Conservation (phyloP, 257 asterid species). For the Solanum corneliomulleri region DNA sequence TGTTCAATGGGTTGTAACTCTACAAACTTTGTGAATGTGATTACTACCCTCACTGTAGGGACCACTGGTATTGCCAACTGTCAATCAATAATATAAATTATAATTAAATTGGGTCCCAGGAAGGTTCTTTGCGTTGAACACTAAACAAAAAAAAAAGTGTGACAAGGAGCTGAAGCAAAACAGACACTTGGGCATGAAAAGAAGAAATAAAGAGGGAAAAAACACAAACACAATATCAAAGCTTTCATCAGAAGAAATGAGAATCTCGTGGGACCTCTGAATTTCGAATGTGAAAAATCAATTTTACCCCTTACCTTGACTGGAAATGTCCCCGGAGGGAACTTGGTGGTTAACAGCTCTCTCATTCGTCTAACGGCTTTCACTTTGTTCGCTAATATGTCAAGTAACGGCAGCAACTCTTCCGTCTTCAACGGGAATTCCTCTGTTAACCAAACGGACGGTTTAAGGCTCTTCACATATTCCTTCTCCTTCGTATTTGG, state of each 20-base stretch:
- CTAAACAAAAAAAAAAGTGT: not conserved
- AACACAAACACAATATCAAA: not conserved
- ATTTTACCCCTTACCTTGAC: conserved; percentile 71
- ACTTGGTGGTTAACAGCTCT: conserved; percentile 91
- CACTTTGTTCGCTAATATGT: conserved; percentile 72
- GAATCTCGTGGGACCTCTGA: not conserved
- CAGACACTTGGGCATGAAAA: conserved; percentile 40
- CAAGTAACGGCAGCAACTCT: conserved; percentile 86
- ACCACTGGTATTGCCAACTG: conserved; percentile 97
- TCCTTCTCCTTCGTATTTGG: conserved; percentile 88
- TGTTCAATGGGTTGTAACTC: conserved; percentile 63
- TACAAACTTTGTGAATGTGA: conserved; percentile 77
- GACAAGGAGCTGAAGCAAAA: not conserved
- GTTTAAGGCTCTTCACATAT: conserved; percentile 62
- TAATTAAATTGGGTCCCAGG: not conserved
- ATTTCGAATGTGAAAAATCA: not conserved
- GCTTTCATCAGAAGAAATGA: not conserved
- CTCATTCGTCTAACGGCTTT: conserved; percentile 92
- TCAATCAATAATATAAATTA: conserved; percentile 6
- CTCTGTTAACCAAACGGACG: conserved; percentile 84
- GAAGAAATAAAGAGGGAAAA: conserved; percentile 32
- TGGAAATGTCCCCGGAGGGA: conserved; percentile 80
- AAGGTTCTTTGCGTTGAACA: not conserved
- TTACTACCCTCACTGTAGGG: conserved; percentile 89
- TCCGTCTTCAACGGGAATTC: conserved; percentile 86